Evolutionary conservation across 805 yeast genomes (phyloP).

Genomic region (Metschnikowia borealis): DNA sequence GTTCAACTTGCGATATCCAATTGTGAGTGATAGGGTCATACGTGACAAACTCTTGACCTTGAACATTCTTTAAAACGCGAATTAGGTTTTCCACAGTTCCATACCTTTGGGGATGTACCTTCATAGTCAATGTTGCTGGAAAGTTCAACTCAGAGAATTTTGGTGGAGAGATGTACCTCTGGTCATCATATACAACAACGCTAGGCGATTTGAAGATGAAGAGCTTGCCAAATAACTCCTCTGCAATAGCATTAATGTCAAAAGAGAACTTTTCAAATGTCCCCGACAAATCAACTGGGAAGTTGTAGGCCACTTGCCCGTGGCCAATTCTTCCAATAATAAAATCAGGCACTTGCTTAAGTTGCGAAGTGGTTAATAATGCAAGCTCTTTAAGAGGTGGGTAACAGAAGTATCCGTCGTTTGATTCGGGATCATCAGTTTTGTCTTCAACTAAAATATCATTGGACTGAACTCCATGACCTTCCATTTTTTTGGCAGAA

Average conservation of each 20-base stretch:
- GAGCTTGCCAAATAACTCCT: slow-evolving; percentile 34
- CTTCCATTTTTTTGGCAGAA: slow-evolving; percentile 19
- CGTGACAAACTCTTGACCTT: slow-evolving; percentile 75
- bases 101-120: slow-evolving; percentile 50
- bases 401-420: slow-evolving; percentile 64
- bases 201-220: slow-evolving; percentile 44
- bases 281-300: slow-evolving; percentile 64
- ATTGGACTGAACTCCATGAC: neutral
- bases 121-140: slow-evolving; percentile 70
- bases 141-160: slow-evolving; percentile 70
- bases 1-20: slow-evolving; percentile 82
- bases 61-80: slow-evolving; percentile 46
- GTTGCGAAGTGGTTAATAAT: slow-evolving; percentile 40
- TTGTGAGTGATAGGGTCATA: slow-evolving; percentile 71
- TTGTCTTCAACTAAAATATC: slow-evolving; percentile 14
- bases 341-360: slow-evolving; percentile 56
- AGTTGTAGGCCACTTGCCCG: slow-evolving; percentile 64
- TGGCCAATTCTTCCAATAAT: slow-evolving; percentile 62
- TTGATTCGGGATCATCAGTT: slow-evolving; percentile 6
- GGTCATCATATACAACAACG: slow-evolving; percentile 62
- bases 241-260: slow-evolving; percentile 35
- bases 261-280: slow-evolving; percentile 40
- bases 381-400: slow-evolving; percentile 55
- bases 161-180: slow-evolving; percentile 41
- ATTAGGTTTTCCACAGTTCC: slow-evolving; percentile 45